A percentile compares a stretch with the other conserved stretches of the same genome.
Evolutionary conservation across 805 yeast genomes (phyloP).

Genomic region (Ascoidea tarda): DNA sequence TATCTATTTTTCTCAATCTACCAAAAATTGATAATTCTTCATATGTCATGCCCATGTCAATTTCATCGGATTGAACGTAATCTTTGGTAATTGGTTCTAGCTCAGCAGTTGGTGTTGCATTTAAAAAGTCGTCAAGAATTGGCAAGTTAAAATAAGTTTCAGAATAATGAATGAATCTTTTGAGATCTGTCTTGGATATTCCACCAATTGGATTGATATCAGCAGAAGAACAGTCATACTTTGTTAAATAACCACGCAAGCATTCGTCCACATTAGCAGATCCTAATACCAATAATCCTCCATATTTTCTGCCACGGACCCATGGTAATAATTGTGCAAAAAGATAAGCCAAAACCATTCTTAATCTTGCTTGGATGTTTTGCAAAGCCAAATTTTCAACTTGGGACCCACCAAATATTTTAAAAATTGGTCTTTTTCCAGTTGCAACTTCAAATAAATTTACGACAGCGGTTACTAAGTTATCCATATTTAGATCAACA

Average conservation of each 20-base stretch:
- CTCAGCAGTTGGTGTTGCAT: conserved; percentile 96
- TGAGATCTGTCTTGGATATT: conserved; percentile 86
- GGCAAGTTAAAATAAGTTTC: conserved; percentile 57
- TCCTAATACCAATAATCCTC: conserved; percentile 82
- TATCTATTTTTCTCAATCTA: conserved; percentile 75
- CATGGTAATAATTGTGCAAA: conserved; percentile 94
- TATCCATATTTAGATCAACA: conserved; percentile 84
- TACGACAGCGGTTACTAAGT: conserved; percentile 60
- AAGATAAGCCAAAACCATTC: conserved; percentile 89
- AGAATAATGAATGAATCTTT: conserved; percentile 75
- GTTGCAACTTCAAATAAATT: conserved; percentile 77
- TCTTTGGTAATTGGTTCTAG: conserved; percentile 88
- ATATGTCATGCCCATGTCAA: conserved; percentile 97
- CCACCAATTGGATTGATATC: conserved; percentile 99
- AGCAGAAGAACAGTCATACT: conserved; percentile 95
- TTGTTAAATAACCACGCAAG: conserved; percentile 86
- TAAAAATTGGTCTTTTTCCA: conserved; percentile 78
- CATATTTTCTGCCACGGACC: conserved; percentile 58
- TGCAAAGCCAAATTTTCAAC: conserved; percentile 90
- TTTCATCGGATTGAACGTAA: conserved; percentile 92
- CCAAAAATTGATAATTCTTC: conserved; percentile 91
- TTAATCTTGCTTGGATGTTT: conserved; percentile 87
- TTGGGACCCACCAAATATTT: conserved; percentile 85
- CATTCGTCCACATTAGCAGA: conserved; percentile 97
- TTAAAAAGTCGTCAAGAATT: conserved; percentile 59